These are phyloP conservation scores for Phialophora verrucosa DNA, from an alignment of 2,329 filamentous ascomycete species.

Conservation along the genomic window DNA sequence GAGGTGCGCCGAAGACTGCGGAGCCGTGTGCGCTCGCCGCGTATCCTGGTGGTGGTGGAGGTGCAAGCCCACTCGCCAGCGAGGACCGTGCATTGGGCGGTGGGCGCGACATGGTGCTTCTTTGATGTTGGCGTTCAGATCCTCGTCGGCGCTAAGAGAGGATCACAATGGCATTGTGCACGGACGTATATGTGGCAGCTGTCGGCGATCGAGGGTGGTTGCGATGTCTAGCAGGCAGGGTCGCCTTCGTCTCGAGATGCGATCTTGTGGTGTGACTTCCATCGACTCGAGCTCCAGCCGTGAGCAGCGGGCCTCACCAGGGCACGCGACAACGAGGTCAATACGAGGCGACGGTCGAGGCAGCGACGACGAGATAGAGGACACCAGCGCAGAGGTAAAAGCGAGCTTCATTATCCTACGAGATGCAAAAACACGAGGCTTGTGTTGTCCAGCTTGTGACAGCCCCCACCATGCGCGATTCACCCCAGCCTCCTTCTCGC, in stretches of 20 bases:
- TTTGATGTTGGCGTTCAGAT: constrained; percentile 6
- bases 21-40: constrained; percentile 33
- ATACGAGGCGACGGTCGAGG: not conserved
- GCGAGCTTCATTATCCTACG: constrained; percentile 16
- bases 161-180: constrained; percentile 10
- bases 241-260: constrained; percentile 28
- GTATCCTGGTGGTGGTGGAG: constrained; percentile 29
- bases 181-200: not conserved
- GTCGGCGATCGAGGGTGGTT: not conserved
- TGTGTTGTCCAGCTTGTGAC: constrained; percentile 4
- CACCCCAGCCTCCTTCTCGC: constrained; percentile 2
- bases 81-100: constrained; percentile 31
- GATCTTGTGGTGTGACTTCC: constrained; percentile 26
- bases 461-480: constrained; percentile 3
- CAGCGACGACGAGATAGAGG: not conserved
- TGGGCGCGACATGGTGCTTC: constrained; percentile 30
- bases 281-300: constrained; percentile 25
- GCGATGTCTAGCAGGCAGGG: constrained; percentile 16
- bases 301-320: not conserved
- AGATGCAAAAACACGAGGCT: constrained; percentile 5
- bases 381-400: not conserved
- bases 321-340: not conserved
- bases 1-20: constrained; percentile 22
- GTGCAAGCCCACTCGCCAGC: constrained; percentile 33
- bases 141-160: not conserved